These are phyloP conservation scores for Penicillium desertorum DNA, from an alignment of 495 filamentous ascomycete species.

Conservation along the genomic window DNA sequence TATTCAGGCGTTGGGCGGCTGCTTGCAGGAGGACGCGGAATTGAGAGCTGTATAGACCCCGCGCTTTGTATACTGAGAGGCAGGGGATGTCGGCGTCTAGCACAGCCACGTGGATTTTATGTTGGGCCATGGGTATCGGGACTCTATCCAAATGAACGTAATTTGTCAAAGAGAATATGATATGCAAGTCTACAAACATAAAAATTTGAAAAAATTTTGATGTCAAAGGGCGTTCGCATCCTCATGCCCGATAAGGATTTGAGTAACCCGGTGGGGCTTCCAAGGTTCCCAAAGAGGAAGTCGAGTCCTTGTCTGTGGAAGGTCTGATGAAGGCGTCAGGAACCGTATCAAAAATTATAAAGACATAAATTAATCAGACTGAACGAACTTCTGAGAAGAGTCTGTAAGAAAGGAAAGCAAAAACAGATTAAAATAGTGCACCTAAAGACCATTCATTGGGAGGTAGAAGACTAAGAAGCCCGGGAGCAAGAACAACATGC, in stretches of 20 bases:
- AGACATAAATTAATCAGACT: neutral
- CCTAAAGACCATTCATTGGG: neutral
- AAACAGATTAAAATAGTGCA: neutral
- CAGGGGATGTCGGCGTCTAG: slow-evolving; percentile 44
- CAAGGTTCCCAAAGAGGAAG: slow-evolving; percentile 6
- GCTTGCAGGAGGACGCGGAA: slow-evolving; percentile 38
- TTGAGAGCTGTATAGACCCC: slow-evolving; percentile 42
- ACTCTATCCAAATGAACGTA: neutral
- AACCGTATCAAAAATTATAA: neutral
- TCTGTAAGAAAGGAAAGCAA: neutral
- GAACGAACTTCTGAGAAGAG: neutral
- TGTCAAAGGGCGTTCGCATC: neutral
- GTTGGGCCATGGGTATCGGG: slow-evolving; percentile 13
- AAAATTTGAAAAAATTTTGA: neutral
- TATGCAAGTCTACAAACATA: neutral
- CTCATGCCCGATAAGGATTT: slow-evolving; percentile 6
- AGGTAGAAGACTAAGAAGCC: neutral
- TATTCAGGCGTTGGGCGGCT: slow-evolving; percentile 33
- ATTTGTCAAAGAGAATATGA: neutral
- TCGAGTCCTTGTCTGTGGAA: slow-evolving; percentile 5
- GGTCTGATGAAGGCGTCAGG: neutral
- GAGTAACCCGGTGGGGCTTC: slow-evolving; percentile 1
- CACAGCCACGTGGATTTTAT: slow-evolving; percentile 41
- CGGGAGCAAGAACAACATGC: neutral
- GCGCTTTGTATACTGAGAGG: slow-evolving; percentile 33